Percentiles rank a stretch among this genome's conserved stretches.
phyloP scores from a whole-genome alignment of 805 yeast genomes.

The Suhomyces sp. region DNA sequence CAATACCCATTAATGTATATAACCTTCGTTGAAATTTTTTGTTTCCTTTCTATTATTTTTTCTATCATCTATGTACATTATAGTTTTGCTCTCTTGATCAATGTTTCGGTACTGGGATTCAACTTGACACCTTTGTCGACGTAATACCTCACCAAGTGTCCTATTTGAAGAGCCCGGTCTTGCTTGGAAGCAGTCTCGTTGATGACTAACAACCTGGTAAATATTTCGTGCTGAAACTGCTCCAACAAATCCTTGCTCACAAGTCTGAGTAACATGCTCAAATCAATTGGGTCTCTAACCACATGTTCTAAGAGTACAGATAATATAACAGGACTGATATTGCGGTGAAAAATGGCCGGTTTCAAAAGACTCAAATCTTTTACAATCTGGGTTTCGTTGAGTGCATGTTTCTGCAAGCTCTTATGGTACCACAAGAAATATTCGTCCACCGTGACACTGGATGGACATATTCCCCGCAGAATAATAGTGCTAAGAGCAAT shows the following conservation, averaged over 20 bases:
- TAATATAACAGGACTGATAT: slow-evolving; percentile 16
- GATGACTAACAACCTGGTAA: slow-evolving; percentile 16
- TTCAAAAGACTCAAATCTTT: slow-evolving; percentile 24
- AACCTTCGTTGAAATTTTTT: too few relatives aligned
- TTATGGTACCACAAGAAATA: slow-evolving; percentile 17
- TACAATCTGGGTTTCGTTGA: slow-evolving; percentile 11
- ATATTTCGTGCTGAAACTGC: slow-evolving; percentile 17
- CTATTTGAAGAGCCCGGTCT: slow-evolving; percentile 13
- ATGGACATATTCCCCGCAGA: slow-evolving; percentile 17
- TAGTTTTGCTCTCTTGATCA: background rate
- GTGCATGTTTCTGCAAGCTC: slow-evolving; percentile 4
- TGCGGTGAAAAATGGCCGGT: slow-evolving; percentile 25
- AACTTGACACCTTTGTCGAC: slow-evolving; percentile 5
- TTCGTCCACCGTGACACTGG: slow-evolving; percentile 18
- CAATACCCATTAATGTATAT: too few relatives aligned
- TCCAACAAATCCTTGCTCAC: slow-evolving; percentile 11
- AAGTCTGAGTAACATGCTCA: slow-evolving; percentile 25
- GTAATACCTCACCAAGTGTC: slow-evolving; percentile 21
- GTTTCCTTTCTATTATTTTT: background rate
- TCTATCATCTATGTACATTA: background rate
- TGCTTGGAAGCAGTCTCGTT: slow-evolving; percentile 5
- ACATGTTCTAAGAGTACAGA: slow-evolving; percentile 19
- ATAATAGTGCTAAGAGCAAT: slow-evolving; percentile 14
- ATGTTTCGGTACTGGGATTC: background rate
- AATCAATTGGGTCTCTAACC: slow-evolving; percentile 23